Percentiles rank a stretch among this genome's conserved stretches.
Conservation (phyloP, 345 rosid species). For the Cardamine resedifolia region DNA sequence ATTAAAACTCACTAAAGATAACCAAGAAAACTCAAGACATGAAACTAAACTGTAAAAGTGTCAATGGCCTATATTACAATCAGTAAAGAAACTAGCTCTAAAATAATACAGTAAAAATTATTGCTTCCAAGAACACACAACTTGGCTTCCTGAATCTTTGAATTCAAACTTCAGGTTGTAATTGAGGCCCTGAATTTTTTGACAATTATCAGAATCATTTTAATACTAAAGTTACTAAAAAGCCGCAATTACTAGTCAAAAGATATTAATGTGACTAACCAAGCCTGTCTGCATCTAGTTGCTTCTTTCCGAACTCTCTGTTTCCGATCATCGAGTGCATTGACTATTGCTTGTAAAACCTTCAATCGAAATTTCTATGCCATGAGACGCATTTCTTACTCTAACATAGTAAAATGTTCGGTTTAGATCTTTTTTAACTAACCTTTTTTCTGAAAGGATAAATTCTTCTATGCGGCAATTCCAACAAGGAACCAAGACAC, state of each 20-base stretch:
- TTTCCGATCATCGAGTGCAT: slow-evolving; percentile 81
- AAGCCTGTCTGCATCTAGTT: slow-evolving; percentile 72
- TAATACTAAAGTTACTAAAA: neutral
- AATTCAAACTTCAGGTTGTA: slow-evolving; percentile 26
- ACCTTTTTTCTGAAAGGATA: slow-evolving; percentile 82
- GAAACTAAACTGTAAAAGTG: neutral
- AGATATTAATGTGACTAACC: slow-evolving; percentile 45
- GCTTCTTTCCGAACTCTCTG: slow-evolving; percentile 84
- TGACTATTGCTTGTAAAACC: slow-evolving; percentile 62
- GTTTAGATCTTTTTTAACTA: slow-evolving; percentile 18
- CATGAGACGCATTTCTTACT: slow-evolving; percentile 6
- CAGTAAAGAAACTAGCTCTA: neutral
- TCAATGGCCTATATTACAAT: neutral
- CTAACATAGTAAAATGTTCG: neutral
- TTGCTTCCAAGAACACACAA: neutral
- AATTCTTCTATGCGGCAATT: slow-evolving; percentile 65
- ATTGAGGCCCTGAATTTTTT: slow-evolving; percentile 30
- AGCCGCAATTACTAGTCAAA: neutral
- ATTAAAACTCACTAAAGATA: too few relatives aligned
- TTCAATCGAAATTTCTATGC: neutral
- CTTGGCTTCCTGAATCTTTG: slow-evolving; percentile 18
- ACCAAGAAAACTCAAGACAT: neutral
- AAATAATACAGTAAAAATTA: neutral
- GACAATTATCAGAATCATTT: slow-evolving; percentile 16
- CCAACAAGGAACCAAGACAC: slow-evolving; percentile 70